Evolutionary conservation across 768 basidiomycete species (phyloP), one percentile per base, ranked within the genome.

Genomic region (Daedalea quercina): DNA sequence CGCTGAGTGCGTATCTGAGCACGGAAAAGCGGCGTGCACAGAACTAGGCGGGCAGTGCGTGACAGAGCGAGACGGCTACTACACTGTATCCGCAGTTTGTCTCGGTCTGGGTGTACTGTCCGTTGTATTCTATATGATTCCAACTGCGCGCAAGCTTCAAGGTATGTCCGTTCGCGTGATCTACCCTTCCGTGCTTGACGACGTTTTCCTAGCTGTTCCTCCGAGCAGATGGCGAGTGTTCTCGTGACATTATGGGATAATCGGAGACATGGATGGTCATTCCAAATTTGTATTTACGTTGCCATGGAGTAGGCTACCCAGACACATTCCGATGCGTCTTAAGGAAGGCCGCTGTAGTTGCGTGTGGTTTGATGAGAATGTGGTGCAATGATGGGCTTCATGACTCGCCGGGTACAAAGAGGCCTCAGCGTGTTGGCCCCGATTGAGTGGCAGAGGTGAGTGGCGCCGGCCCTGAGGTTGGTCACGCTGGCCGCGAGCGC

Each of bases 11-110:
- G 87, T 94, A 33, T 91, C 93, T 3, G 95, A 98, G 12, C 84
- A 85, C 54, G 96, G 95, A 22, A 95, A 94, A 64, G 73, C 78
- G 7, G 69, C 75, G 4, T 98, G 96, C 68, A 73, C 77, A 20
- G 79, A 82, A 2, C 73, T 90, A 50, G 84, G 79, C 11, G 96
- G 96, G 0, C 69, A 74, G 37, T 99, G 96, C 67, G 73, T 88
- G 46, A 90, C 85, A 1, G 82, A 90, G 67, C 78, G 78, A 22
- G 96, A 99, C 68, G 96, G 96, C 11, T 98, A 95, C 69, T 98
- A 94, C 68, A 77, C 82, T 53, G 81, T 94, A 48, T 87, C 87
- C 25, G 78, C 68, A 6, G 63, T 92, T n/a, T 96, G 94, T 70
- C 73, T 96, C 57, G 63, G 70, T 7, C 75, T 93, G 40, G 95